Base-by-base conservation (phyloP, 202 grass and related monocot species). In the Saccharum hybrid region DNA sequence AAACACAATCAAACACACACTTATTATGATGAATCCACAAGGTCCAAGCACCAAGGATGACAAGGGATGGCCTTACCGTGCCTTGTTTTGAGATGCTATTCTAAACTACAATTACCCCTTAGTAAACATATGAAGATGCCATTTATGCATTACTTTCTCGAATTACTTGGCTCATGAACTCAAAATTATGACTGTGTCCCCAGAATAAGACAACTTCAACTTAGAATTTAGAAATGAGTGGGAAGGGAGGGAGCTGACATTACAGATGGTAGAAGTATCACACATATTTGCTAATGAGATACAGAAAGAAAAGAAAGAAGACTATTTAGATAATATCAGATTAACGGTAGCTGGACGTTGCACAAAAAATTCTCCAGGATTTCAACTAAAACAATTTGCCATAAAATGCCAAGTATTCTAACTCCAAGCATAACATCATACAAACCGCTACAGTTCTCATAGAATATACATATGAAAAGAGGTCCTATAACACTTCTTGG, bases 251-350 rank as follows among this genome's bases (percentile, higher is more conserved):
- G 23, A 49, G 71, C 26, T 73, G 26, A 34, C 0, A 0, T 72
- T 19, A 28, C 70, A 33, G 22, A 18, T 72, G 43, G 41, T 48
- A 33, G 7, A 51, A 19, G 45, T 18, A 71, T 69, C 15, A 41
- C 8, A 40, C n/a, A 40, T 51, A 79, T 80, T 68, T 52, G 46
- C 19, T 80, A 80, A 68, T 39, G 42, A 45, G 10, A 16, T 37
- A 79, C 13, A 61, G 6, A 71, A 81, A 71, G n/a, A 71, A 71
- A 19, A 34, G 1, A 81, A 71, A 40, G 56, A 59, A 30, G 11
- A 10, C 6, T 49, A 48, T 37, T 33, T 73, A 48, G 54, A 82
- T 28, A 48, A 62, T 34, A 52, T 60, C 38, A 63, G 6, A 57
- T 3, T 9, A 40, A 75, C 8, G 43, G 12, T 41, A 52, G 61